Evolutionary conservation across 345 rosid genomes (phyloP), one percentile per base, ranked within the genome.

Genomic region (Populus pruinosa): DNA sequence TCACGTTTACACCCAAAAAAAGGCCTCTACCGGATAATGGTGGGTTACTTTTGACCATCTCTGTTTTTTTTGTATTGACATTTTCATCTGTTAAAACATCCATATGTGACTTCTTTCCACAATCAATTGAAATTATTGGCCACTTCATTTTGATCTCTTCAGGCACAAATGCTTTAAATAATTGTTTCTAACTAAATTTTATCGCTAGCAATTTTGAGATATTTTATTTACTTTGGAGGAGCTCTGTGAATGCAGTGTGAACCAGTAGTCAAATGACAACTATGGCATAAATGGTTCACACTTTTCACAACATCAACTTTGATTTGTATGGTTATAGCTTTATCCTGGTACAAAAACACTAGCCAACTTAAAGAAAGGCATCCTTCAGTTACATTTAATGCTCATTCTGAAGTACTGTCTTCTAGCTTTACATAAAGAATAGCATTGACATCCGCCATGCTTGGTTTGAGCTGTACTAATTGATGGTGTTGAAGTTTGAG

Each of bases 11-110:
- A 91, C 72, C 94, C 93, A 71, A 78, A 77, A 78, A 72, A 56
- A 5, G 90, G 97, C 59, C 74, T 95, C 69, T 83, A 78, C 83
- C 86, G 84, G 77, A 89, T 95, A 77, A 77, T 93, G 95, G 97
- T 92, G 83, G 23, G 85, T 83, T 43, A 49, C 53, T 31, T 2
- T 64, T 41, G 27, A 47, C 33, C 18, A 1, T 82, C 69, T 55
- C 64, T 62, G 10, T 55, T 74, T 65, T 43, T 43, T 9, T 38
- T 33, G 33, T 53, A 38, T 44, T 70, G 35, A 38, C 27, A 38
- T 9, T 36, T 11, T 55, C 50, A 71, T 70, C 62, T 12, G 35
- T 20, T 23, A 12, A 4, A 43, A 3, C 49, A 23, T 64, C 69
- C 35, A 64, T 55, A 29, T 6, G 10, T 72, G 29, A 64, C 56